Conservation (phyloP, 73 alveolate genomes). For the Paramecium biaurelia region DNA sequence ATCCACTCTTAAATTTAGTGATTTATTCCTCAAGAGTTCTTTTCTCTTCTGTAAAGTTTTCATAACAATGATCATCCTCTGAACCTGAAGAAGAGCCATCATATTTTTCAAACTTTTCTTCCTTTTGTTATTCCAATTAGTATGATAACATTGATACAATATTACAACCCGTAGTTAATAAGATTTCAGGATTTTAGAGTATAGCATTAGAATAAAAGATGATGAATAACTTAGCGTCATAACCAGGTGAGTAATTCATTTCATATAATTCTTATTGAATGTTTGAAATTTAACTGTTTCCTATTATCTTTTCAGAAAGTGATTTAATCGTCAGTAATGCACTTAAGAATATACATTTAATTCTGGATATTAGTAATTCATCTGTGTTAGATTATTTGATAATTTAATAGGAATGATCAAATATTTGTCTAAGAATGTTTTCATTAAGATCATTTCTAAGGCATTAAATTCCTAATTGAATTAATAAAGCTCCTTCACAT, state of each 20-base stretch:
- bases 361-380: background rate
- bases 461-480: background rate
- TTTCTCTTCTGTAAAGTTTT: background rate
- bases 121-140: background rate
- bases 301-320: background rate
- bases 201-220: background rate
- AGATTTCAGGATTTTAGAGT: background rate
- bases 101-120: background rate
- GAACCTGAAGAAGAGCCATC: background rate
- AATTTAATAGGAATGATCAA: background rate
- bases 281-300: background rate
- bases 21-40: background rate
- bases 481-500: background rate
- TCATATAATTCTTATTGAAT: background rate
- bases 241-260: background rate
- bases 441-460: background rate
- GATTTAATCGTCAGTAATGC: background rate
- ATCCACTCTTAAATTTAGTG: background rate
- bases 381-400: background rate
- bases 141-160: background rate
- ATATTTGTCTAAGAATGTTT: background rate
- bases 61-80: background rate
- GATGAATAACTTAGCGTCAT: background rate
- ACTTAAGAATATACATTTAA: background rate
- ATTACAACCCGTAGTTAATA: background rate